These are phyloP conservation scores for Tolypocladium album DNA, from an alignment of 2,329 filamentous ascomycete genomes.

Conservation along the genomic window DNA sequence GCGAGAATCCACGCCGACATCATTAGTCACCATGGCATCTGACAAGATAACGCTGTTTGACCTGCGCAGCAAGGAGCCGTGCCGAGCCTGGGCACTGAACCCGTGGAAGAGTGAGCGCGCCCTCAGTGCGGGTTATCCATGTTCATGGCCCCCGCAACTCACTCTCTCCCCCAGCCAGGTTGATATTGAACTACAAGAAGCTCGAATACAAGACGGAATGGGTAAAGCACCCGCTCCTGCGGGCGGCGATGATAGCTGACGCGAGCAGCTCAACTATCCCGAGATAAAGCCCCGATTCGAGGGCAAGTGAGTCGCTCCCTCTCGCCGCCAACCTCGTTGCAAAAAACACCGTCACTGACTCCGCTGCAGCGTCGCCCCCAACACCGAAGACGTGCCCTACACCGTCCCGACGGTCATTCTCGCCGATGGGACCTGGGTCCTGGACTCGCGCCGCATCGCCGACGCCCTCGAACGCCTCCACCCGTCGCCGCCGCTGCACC, in stretches of 20 bases:
- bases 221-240: neutral
- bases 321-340: constrained; percentile 20
- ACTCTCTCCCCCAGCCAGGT: constrained; percentile 35
- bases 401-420: neutral
- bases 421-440: neutral
- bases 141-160: neutral
- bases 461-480: neutral
- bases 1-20: neutral
- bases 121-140: neutral
- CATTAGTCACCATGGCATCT: constrained; percentile 15
- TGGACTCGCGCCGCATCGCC: neutral
- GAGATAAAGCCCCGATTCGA: constrained; percentile 30
- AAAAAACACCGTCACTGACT: neutral
- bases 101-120: constrained; percentile 53
- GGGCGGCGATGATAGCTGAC: constrained; percentile 4
- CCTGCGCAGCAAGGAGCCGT: constrained; percentile 40
- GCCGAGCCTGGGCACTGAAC: constrained; percentile 52
- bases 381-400: neutral
- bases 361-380: neutral
- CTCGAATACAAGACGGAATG: neutral
- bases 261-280: neutral
- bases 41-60: constrained; percentile 47
- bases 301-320: constrained; percentile 32
- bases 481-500: neutral
- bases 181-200: constrained; percentile 56